These are phyloP conservation scores for Mortierella sp. DNA, from an alignment of 371 early-diverging fungal genomes.

Conservation along the genomic window DNA sequence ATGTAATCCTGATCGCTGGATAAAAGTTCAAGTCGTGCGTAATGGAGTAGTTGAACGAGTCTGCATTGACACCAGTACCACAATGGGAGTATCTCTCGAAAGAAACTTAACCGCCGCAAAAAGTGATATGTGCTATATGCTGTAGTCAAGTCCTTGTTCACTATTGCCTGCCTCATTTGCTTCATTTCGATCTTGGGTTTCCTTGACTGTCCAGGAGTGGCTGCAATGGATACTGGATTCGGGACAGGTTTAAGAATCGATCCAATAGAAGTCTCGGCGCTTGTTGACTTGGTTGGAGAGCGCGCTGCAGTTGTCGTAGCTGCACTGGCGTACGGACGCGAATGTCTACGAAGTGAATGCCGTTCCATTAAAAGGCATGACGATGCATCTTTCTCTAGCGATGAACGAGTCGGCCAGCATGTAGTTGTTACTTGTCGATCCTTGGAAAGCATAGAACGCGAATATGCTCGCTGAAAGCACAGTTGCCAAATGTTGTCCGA, in stretches of 20 bases:
- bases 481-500: constrained; percentile 30
- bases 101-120: constrained; percentile 10
- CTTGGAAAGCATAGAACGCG: constrained; percentile 19
- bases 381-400: not conserved
- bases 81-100: not conserved
- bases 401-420: not conserved
- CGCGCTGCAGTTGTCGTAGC: constrained; percentile 9
- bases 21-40: constrained; percentile 2
- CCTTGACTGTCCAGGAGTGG: not conserved
- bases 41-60: constrained; percentile 34
- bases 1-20: not conserved
- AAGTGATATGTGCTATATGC: constrained; percentile 9
- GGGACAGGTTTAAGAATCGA: not conserved
- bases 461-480: constrained; percentile 39
- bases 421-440: not conserved
- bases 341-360: not conserved
- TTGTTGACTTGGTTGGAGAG: not conserved
- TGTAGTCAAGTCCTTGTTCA: constrained; percentile 6
- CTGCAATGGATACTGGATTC: not conserved
- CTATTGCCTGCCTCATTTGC: constrained; percentile 9
- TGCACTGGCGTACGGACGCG: constrained; percentile 20
- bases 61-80: constrained; percentile 20
- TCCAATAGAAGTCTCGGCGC: not conserved
- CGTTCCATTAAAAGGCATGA: not conserved
- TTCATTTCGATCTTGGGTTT: constrained; percentile 9